Evolutionary conservation across 2,329 filamentous ascomycete species (phyloP).

Genomic region (Dactylella cylindrospora): DNA sequence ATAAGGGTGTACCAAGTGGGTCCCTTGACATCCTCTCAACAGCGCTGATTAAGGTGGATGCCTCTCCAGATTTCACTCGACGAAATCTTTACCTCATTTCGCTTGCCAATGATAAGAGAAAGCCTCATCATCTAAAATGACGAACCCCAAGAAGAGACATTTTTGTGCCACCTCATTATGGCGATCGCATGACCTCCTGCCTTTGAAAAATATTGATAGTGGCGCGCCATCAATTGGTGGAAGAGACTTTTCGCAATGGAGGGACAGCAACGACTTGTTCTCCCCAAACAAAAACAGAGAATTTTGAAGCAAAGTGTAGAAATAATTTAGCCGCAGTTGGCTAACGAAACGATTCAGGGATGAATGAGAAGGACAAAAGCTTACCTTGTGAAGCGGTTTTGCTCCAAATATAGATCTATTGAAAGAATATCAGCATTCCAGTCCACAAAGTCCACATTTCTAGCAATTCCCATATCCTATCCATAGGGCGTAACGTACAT

Average conservation of each 20-base stretch:
- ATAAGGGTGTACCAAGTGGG: conserved; percentile 6
- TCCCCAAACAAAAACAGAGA: no score
- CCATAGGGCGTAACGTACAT: no score
- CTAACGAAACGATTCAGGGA: conserved; percentile 9
- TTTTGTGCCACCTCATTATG: conserved; percentile 13
- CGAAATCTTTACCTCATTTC: no score
- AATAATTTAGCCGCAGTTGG: conserved; percentile 4
- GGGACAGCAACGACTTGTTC: neutral
- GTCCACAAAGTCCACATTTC: no score
- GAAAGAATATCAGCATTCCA: conserved; percentile 15
- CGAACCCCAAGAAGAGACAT: conserved; percentile 21
- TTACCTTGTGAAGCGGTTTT: conserved; percentile 13
- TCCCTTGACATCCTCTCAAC: conserved; percentile 7
- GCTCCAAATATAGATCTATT: conserved; percentile 38
- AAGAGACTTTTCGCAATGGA: conserved; percentile 1
- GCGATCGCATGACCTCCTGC: conserved; percentile 23
- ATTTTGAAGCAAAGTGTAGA: neutral
- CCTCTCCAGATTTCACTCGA: no score
- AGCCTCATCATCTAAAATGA: conserved; percentile 4
- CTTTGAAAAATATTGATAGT: conserved; percentile 25
- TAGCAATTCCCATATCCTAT: no score
- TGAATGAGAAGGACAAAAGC: conserved; percentile 3
- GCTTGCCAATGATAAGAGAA: conserved; percentile 42
- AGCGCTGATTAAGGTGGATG: no score
- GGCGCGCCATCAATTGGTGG: conserved; percentile 2